Evolutionary conservation across 495 filamentous ascomycete genomes (phyloP).

Genomic region (Talaromyces stipitatus): DNA sequence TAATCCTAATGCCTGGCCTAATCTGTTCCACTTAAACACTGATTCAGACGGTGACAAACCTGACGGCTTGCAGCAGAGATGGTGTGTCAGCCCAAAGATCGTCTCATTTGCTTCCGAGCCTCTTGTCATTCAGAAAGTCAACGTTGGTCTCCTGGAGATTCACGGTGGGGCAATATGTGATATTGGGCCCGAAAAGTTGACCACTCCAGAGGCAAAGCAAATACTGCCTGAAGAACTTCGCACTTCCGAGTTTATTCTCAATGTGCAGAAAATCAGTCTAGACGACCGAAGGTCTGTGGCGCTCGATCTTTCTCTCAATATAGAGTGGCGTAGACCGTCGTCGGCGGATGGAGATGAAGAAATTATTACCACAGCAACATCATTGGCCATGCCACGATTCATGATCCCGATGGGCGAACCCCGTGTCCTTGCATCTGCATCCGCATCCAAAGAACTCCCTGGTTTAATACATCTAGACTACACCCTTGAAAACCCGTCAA

Average conservation of each 20-base stretch:
- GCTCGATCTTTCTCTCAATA: slow-evolving; percentile 65
- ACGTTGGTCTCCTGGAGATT: slow-evolving; percentile 46
- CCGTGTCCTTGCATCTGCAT: slow-evolving; percentile 66
- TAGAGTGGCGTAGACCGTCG: slow-evolving; percentile 62
- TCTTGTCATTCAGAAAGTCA: slow-evolving; percentile 57
- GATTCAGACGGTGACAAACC: slow-evolving; percentile 26
- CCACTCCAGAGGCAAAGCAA: slow-evolving; percentile 21
- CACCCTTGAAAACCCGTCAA: slow-evolving; percentile 87
- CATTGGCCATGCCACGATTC: slow-evolving; percentile 71
- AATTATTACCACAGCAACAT: slow-evolving; percentile 28
- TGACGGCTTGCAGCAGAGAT: slow-evolving; percentile 70
- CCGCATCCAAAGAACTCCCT: slow-evolving; percentile 32
- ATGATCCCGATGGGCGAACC: slow-evolving; percentile 76
- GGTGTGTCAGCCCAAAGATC: slow-evolving; percentile 66
- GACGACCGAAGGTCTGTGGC: slow-evolving; percentile 70
- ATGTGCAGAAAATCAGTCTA: slow-evolving; percentile 62
- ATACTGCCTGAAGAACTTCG: slow-evolving; percentile 58
- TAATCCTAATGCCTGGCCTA: slow-evolving; percentile 75
- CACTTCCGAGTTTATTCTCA: slow-evolving; percentile 62
- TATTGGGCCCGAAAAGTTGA: slow-evolving; percentile 30
- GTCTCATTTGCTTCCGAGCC: slow-evolving; percentile 67
- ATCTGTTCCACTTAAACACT: slow-evolving; percentile 58
- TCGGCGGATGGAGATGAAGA: slow-evolving; percentile 10
- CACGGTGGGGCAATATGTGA: slow-evolving; percentile 46
- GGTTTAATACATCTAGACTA: slow-evolving; percentile 51